Evolutionary conservation across 768 basidiomycete genomes (phyloP), one percentile per base, ranked within the genome.

Genomic region (Tulasnella calospora): DNA sequence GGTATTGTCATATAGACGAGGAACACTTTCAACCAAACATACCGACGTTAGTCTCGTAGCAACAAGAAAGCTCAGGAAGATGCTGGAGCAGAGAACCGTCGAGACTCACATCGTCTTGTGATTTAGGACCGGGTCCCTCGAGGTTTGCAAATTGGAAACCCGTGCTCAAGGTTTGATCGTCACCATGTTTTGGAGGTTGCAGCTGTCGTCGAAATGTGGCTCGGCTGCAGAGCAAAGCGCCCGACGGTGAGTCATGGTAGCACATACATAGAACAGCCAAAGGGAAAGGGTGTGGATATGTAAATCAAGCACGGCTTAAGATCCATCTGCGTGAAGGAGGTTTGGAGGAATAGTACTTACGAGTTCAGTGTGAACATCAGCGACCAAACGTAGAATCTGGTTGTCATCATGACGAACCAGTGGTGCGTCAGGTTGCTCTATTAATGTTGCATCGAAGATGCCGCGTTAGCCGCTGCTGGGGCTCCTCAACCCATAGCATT

Each of bases 311-410:
- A 51, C 23, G 17, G 46, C 15, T 47, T 46, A 3, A 51, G 51
- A 51, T 10, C 7, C 23, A n/a, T 7, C 23, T 6, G 21, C 51
- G 44, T 44, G 44, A 19, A 51, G 23, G n/a, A 1, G 0, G 7
- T 1, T 7, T n/a, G 21, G 51, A 23, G 21, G 4, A 6, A n/a
- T 21, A 51, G 23, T 2, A 51, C 71, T 72, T 46, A 72, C 71
- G 71, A 72, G 71, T 72, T 72, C 71, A 72, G 27, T 21, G 71
- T 72, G 71, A 41, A 72, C 71, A 72, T 72, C 17, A 72, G n/a
- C 13, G 71, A 72, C 36, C 36, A 72, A 13, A 72, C 38, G 71
- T 72, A 72, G 36, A 72, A 46, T 6, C 33, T 36, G 13, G 38
- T 2, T 4, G 71, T 72, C 44, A 72, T 27, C 30, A 72, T 27